phyloP scores from a whole-genome alignment of 805 yeast species.

The Teunomyces cretensis region DNA sequence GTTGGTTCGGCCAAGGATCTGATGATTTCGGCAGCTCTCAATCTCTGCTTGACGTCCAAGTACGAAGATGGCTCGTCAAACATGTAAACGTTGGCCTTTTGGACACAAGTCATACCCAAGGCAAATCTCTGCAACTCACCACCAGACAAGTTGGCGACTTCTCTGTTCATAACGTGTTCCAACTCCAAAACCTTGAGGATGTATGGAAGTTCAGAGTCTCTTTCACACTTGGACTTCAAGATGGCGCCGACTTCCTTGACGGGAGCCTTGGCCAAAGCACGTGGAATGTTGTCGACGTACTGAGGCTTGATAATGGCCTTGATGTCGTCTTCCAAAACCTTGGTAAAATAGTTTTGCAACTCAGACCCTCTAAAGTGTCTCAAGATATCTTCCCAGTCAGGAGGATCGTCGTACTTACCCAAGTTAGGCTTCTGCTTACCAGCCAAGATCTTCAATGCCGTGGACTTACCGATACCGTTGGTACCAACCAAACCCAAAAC shows the following conservation, averaged over 20 bases:
- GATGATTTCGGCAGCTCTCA: slow-evolving; percentile 93
- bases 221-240: slow-evolving; percentile 73
- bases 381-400: slow-evolving; percentile 94
- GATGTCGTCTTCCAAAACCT: slow-evolving; percentile 88
- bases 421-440: slow-evolving; percentile 97
- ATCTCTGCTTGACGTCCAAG: slow-evolving; percentile 97
- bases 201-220: slow-evolving; percentile 62
- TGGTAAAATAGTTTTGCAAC: slow-evolving; percentile 92
- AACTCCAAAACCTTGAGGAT: slow-evolving; percentile 74
- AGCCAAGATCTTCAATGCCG: slow-evolving; percentile 93
- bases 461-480: slow-evolving; percentile 98
- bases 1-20: slow-evolving; percentile 79
- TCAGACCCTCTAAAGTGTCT: slow-evolving; percentile 94
- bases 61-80: slow-evolving; percentile 99
- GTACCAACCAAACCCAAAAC: slow-evolving; percentile 97
- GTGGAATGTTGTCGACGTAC: slow-evolving; percentile 95
- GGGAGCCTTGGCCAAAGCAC: slow-evolving; percentile 88
- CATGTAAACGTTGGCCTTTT: slow-evolving; percentile 94
- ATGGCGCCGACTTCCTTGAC: slow-evolving; percentile 83
- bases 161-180: slow-evolving; percentile 76
- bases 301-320: slow-evolving; percentile 99
- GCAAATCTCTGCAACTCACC: slow-evolving; percentile 99
- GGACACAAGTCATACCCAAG: slow-evolving; percentile 95
- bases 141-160: slow-evolving; percentile 87
- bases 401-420: slow-evolving; percentile 93